Percentiles rank a stretch among this genome's conserved stretches.
Conservation (phyloP, 1,284 basidiomycete genomes). For the Cystobasidiaceae sp. region DNA sequence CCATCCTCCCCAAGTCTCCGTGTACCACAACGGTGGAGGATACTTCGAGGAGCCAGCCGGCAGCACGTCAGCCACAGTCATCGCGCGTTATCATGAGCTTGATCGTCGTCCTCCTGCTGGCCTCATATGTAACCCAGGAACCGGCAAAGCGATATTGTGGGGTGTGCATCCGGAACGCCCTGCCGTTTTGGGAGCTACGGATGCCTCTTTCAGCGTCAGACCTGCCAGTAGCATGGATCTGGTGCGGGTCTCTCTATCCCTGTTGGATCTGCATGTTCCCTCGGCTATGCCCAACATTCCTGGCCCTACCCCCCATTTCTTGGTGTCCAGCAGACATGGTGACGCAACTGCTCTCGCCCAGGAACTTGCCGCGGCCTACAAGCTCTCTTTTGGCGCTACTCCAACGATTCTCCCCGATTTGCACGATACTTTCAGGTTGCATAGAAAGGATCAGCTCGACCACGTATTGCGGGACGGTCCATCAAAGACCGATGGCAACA, state of each 20-base stretch:
- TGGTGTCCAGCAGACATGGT: conserved; percentile 24
- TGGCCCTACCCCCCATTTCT: conserved; percentile 34
- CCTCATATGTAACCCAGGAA: conserved; percentile 53
- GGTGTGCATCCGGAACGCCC: conserved; percentile 62
- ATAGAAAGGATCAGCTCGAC: background rate
- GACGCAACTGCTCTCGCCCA: conserved; percentile 19
- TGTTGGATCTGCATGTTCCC: conserved; percentile 52
- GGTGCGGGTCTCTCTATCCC: conserved; percentile 51
- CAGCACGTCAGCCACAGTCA: conserved; percentile 43
- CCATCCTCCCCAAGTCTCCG: conserved; percentile 38
- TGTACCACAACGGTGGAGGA: conserved; percentile 58
- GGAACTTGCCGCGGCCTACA: background rate
- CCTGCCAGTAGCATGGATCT: too few relatives aligned
- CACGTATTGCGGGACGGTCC: conserved; percentile 26
- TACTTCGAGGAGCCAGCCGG: conserved; percentile 47
- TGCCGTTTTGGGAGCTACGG: conserved; percentile 41
- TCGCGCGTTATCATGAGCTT: conserved; percentile 49
- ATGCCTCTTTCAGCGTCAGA: conserved; percentile 35
- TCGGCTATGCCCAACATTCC: conserved; percentile 24
- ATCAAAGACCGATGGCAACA: conserved; percentile 42
- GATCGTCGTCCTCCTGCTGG: conserved; percentile 52
- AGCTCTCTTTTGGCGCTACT: background rate
- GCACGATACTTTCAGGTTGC: conserved; percentile 64
- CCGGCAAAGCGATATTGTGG: conserved; percentile 59
- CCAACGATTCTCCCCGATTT: conserved; percentile 37